Percentiles rank a stretch among this genome's conserved stretches.
These are phyloP conservation scores for Ascochyta fabae DNA, from an alignment of 2,329 filamentous ascomycete species.

Conservation along the genomic window DNA sequence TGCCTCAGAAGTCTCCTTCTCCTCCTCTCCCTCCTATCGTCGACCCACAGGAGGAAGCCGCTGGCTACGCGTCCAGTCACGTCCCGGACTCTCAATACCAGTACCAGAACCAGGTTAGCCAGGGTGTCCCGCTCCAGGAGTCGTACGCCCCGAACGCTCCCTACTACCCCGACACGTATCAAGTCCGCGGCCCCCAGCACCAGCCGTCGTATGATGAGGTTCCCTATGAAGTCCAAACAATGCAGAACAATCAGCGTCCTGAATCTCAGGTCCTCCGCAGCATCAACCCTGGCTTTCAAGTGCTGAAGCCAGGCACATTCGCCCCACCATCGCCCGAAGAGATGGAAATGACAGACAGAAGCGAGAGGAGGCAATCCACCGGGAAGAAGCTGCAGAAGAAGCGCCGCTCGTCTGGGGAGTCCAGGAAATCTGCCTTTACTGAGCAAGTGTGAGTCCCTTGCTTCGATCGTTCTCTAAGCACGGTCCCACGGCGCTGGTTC, in stretches of 20 bases:
- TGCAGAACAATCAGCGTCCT: constrained; percentile 34
- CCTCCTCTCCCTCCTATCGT: constrained; percentile 36
- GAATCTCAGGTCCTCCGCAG: constrained; percentile 49
- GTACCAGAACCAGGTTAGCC: constrained; percentile 33
- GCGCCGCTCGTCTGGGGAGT: constrained; percentile 40
- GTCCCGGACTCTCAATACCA: constrained; percentile 17
- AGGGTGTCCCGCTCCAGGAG: constrained; percentile 46
- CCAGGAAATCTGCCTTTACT: constrained; percentile 44
- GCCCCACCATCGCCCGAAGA: constrained; percentile 41
- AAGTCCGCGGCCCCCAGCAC: constrained; percentile 47
- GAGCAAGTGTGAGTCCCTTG: constrained; percentile 45
- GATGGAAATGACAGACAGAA: constrained; percentile 26
- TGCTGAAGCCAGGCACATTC: constrained; percentile 50
- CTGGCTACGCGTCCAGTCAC: constrained; percentile 13
- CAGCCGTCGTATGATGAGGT: constrained; percentile 45
- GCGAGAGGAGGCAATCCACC: constrained; percentile 44
- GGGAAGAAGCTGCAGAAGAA: constrained; percentile 53
- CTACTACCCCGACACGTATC: constrained; percentile 45
- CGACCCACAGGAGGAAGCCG: constrained; percentile 22
- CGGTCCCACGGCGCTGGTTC: constrained; percentile 21
- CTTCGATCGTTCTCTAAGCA: constrained; percentile 21
- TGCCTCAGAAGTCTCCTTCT: constrained; percentile 47
- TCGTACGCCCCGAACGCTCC: constrained; percentile 45
- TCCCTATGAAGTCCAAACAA: constrained; percentile 36
- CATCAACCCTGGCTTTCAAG: constrained; percentile 52